Conservation (phyloP, 345 rosid species). For the Pistacia integerrima region DNA sequence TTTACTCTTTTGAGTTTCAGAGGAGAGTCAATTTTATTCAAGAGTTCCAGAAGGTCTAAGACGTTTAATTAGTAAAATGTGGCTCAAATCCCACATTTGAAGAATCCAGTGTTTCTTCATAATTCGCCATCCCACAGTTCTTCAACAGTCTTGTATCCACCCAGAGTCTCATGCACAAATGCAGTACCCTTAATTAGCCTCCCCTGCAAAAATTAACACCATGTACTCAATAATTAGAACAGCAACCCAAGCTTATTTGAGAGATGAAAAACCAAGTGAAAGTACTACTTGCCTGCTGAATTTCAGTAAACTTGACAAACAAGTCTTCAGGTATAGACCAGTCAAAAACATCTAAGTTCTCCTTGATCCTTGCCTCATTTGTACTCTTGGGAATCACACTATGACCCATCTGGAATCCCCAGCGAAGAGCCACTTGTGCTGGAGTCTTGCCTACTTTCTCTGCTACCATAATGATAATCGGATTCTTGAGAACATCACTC, state of each 20-base stretch:
- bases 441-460: conserved; percentile 51
- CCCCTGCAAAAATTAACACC: conserved; percentile 29
- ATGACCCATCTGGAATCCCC: conserved; percentile 68
- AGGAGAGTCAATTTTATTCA: neutral
- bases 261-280: neutral
- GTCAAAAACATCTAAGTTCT: conserved; percentile 51
- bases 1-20: neutral
- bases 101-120: neutral
- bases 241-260: neutral
- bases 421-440: conserved; percentile 68
- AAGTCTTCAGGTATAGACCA: conserved; percentile 51
- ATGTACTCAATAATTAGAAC: neutral
- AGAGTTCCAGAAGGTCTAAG: too few relatives aligned
- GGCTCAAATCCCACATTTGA: too few relatives aligned
- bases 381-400: conserved; percentile 66
- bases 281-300: conserved; percentile 50
- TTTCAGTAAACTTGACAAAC: conserved; percentile 43
- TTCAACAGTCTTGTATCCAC: conserved; percentile 41
- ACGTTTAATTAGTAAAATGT: too few relatives aligned
- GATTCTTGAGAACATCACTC: conserved; percentile 49
- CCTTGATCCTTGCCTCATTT: conserved; percentile 42
- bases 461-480: conserved; percentile 38
- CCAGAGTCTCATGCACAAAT: conserved; percentile 42
- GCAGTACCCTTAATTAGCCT: conserved; percentile 32
- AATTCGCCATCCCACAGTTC: conserved; percentile 60